Base-by-base conservation (phyloP, 2,329 filamentous ascomycete genomes). In the Sporothrix pseudoabietina region DNA sequence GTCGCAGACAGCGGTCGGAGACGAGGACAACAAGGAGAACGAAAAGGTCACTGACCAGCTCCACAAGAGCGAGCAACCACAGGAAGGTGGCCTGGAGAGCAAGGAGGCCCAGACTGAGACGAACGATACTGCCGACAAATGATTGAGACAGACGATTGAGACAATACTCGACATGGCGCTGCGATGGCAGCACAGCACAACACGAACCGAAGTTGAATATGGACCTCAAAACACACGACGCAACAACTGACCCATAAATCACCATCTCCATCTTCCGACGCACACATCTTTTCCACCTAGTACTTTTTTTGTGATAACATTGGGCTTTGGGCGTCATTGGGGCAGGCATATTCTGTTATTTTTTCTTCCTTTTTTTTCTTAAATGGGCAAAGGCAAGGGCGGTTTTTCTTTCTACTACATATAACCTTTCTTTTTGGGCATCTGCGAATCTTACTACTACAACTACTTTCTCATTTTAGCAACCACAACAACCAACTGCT, bases 1-100 rank as follows among this genome's bases (percentile, higher is more conserved):
- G 59, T 75, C 71, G 39, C 70, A 75, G 10, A 54, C 71, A 16
- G 65, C 71, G 12, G 72, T 61, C 3, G 57, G 35, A 1, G 71
- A 73, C 12, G 71, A 73, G 3, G 73, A 69, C 35, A 35, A 61
- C 10, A 70, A 71, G 39, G 32, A 57, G 10, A 57, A 61, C 63
- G 47, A 72, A 35, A 44, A 26, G 14, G 22, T 14, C 6, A 14
- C 32, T 7, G 47, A 3, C 5, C 39, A 7, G 12, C 22, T 68
- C n/a, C 35, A 68, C 6, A 55, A 68, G 44, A 30, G 22, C 61
- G 71, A 68, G 32, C 59, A 55, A 10, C 30, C 16, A 35, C 44
- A 19, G 14, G 47, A 57, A 2, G 35, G 30, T 19, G 22, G 4
- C 12, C n/a, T 54, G 26, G 49, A 26, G 30, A n/a, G 30, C 68